Base-by-base conservation (phyloP, 2,329 filamentous ascomycete genomes). In the Epichloe bromicola region DNA sequence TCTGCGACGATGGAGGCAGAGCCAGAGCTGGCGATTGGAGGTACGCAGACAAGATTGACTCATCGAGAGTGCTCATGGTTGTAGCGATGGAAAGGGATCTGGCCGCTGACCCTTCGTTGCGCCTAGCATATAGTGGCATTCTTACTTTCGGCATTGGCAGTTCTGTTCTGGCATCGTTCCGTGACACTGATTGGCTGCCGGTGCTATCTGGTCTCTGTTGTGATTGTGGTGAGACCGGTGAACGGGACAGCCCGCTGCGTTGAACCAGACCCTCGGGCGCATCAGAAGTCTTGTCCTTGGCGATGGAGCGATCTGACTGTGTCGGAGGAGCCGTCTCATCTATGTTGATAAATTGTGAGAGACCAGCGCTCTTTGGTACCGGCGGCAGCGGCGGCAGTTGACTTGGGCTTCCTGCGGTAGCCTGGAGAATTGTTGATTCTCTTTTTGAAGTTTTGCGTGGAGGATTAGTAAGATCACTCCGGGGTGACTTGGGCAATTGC, bases 31-130 rank as follows among this genome's bases (percentile, higher is more conserved):
- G 51, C 4, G 55, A 48, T 8, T 45, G 47, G 8, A 48, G 34
- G 30, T 49, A 42, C n/a, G 30, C 48, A 11, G 51, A 51, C 5
- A 46, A 51, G 38, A 26, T 26, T 26, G 42, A 23, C 5, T 57
- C 56, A 7, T 56, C 48, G 0, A 45, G 14, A n/a, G 51, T 41
- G 23, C 54, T 56, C 17, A 55, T 44, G 5, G 54, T 50, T 2
- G 61, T 66, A 34, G 62, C 61, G 3, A 64, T 63, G 11, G 61
- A 61, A 12, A 67, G 63, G 33, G 49, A 52, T 26, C 36, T 43
- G 46, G 43, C 23, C 41, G 56, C 26, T 17, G 48, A 17, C 14
- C 48, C 33, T 11, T 37, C 20, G 7, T 42, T 17, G n/a, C 41
- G 41, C 36, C 36, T 44, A 37, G 30, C 46, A 38, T 40, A 46